Evolutionary conservation across 2,329 filamentous ascomycete species (phyloP).

Genomic region (Cladophialophora immunda): DNA sequence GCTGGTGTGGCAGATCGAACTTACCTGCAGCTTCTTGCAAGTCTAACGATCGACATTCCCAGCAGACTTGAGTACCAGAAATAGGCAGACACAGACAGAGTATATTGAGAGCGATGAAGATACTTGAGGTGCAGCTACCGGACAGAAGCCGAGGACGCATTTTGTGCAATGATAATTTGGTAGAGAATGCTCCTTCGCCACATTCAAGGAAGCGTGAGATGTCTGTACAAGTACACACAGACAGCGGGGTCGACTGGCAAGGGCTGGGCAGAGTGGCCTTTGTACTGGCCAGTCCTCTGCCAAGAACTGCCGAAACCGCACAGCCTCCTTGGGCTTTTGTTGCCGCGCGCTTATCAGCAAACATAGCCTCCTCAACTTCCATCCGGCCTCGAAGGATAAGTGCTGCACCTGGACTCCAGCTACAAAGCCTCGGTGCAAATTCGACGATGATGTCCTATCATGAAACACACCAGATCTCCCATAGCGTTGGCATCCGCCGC

Average conservation of each 20-base stretch:
- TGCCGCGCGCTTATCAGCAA: background rate
- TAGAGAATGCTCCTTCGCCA: conserved; percentile 2
- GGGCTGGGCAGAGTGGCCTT: conserved; percentile 2
- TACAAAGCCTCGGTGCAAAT: no score
- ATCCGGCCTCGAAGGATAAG: no score
- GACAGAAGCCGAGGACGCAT: conserved; percentile 16
- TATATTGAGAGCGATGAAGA: conserved; percentile 8
- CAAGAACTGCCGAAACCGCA: background rate
- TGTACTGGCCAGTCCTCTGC: background rate
- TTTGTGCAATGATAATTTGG: conserved; percentile 8
- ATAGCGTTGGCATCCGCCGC: no score
- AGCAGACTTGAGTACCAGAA: conserved; percentile 14
- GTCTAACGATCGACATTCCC: conserved; percentile 15
- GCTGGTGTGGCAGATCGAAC: background rate
- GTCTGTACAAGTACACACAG: conserved; percentile 9
- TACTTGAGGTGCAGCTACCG: conserved; percentile 10
- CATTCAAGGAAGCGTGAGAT: conserved; percentile 10
- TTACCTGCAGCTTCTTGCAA: conserved; percentile 12
- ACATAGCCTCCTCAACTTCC: no score
- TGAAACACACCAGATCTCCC: no score
- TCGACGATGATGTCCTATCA: no score
- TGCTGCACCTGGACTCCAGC: no score
- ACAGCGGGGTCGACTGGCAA: conserved; percentile 6
- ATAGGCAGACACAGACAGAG: conserved; percentile 7
- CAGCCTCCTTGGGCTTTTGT: background rate